Evolutionary conservation across 192 early-diverging fungal genomes (phyloP).

Genomic region (Coemansia sp.): DNA sequence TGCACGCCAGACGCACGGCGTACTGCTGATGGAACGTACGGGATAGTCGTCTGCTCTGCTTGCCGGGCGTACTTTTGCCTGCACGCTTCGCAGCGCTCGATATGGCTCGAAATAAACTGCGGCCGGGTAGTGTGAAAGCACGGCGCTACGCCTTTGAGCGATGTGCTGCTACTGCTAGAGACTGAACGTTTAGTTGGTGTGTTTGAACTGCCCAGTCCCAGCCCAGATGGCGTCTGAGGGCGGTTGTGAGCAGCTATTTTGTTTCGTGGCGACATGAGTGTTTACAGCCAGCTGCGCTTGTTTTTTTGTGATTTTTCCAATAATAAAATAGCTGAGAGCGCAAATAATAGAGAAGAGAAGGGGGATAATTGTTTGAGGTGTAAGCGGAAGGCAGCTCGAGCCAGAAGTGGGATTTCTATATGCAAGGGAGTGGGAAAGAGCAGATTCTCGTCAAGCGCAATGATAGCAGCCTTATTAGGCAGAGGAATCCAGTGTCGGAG

Average conservation of each 20-base stretch:
- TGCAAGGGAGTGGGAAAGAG: too few relatives aligned
- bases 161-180: constrained; percentile 41
- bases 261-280: constrained; percentile 23
- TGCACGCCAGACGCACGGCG: constrained; percentile 30
- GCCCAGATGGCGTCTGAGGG: constrained; percentile 24
- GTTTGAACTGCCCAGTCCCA: constrained; percentile 25
- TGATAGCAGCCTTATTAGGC: too few relatives aligned
- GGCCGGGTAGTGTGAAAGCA: constrained; percentile 52
- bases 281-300: background rate
- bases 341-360: background rate
- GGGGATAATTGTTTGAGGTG: background rate
- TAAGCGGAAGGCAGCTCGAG: background rate
- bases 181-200: constrained; percentile 29
- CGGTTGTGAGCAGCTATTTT: constrained; percentile 16
- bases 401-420: too few relatives aligned
- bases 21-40: constrained; percentile 26
- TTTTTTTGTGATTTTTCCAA: background rate
- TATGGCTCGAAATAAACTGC: constrained; percentile 54
- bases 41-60: constrained; percentile 43
- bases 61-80: constrained; percentile 52
- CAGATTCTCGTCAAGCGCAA: too few relatives aligned
- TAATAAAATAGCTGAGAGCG: background rate
- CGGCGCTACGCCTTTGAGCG: constrained; percentile 34
- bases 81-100: constrained; percentile 53
- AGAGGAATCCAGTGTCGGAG: too few relatives aligned